Percentiles rank a stretch among this genome's conserved stretches.
Conservation (phyloP, 768 basidiomycete genomes). For the Suillus variegatus region DNA sequence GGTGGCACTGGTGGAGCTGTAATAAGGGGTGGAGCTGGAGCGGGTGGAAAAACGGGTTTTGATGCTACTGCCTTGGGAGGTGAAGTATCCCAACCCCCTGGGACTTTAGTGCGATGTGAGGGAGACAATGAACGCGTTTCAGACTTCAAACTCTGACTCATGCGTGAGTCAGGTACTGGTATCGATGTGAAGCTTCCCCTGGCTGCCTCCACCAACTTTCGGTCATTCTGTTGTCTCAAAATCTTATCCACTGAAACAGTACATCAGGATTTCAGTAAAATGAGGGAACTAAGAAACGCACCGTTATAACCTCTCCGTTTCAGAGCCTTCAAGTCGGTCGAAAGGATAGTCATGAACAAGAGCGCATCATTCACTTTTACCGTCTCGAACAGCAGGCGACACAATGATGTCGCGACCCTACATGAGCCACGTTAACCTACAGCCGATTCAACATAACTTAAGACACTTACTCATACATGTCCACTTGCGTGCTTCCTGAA, state of each 20-base stretch:
- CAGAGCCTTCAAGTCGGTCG: conserved; percentile 82
- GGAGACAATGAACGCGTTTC: conserved; percentile 21
- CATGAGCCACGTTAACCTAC: conserved; percentile 10
- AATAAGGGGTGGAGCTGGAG: conserved; percentile 14
- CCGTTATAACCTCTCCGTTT: conserved; percentile 87
- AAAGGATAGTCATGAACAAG: conserved; percentile 90
- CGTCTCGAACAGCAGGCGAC: conserved; percentile 73
- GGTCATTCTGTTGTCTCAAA: conserved; percentile 72
- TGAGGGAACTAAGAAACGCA: conserved; percentile 28
- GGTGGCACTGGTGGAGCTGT: conserved; percentile 8
- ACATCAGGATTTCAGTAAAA: conserved; percentile 1
- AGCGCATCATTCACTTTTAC: conserved; percentile 86
- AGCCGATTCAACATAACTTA: conserved; percentile 2
- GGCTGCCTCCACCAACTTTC: conserved; percentile 53
- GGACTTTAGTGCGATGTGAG: conserved; percentile 17
- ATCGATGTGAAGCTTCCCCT: conserved; percentile 26
- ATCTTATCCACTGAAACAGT: conserved; percentile 78
- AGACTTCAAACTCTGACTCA: conserved; percentile 5
- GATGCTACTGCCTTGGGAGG: conserved; percentile 1
- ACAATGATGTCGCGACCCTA: conserved; percentile 85
- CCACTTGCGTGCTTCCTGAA: conserved; percentile 70
- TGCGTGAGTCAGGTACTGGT: conserved; percentile 17
- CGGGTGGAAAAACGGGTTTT: neutral
- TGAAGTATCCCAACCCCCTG: conserved; percentile 23
- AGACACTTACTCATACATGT: conserved; percentile 87